Percentiles rank a stretch among this genome's conserved stretches.
Conservation (phyloP, 192 early-diverging fungal species). For the Backusella australiensis region DNA sequence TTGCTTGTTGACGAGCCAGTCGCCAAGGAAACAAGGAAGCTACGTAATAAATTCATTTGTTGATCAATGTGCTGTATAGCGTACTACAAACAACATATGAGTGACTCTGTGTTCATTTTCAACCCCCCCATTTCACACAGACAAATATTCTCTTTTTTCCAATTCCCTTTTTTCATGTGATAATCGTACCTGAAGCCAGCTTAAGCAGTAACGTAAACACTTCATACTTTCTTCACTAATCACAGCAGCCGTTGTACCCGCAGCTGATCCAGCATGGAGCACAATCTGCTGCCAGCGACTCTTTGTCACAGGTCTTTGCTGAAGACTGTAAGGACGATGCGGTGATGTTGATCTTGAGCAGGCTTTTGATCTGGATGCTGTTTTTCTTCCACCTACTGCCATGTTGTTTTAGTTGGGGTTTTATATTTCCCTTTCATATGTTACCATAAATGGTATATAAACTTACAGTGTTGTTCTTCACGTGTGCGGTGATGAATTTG, state of each 20-base stretch:
- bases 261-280: slow-evolving; percentile 53
- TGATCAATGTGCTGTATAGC: slow-evolving; percentile 69
- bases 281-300: slow-evolving; percentile 61
- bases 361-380: slow-evolving; percentile 12
- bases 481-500: slow-evolving; percentile 5
- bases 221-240: slow-evolving; percentile 86
- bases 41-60: slow-evolving; percentile 62
- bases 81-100: slow-evolving; percentile 46
- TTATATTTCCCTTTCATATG: not conserved
- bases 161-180: not conserved
- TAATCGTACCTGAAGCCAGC: slow-evolving; percentile 68
- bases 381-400: slow-evolving; percentile 6
- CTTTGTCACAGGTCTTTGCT: slow-evolving; percentile 17
- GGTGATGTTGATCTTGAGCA: slow-evolving; percentile 36
- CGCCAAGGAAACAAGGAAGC: slow-evolving; percentile 50
- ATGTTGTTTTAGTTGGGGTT: not conserved
- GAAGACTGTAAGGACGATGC: slow-evolving; percentile 32
- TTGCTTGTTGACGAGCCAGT: slow-evolving; percentile 8
- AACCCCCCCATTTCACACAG: not conserved
- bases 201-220: slow-evolving; percentile 82
- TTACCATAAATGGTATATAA: not conserved
- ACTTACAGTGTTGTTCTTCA: slow-evolving; percentile 10
- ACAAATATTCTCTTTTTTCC: not conserved
- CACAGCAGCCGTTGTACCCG: slow-evolving; percentile 68
- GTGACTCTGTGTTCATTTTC: not conserved